These are phyloP conservation scores for Lactarius tabidus DNA, from an alignment of 768 basidiomycete species.

Conservation along the genomic window DNA sequence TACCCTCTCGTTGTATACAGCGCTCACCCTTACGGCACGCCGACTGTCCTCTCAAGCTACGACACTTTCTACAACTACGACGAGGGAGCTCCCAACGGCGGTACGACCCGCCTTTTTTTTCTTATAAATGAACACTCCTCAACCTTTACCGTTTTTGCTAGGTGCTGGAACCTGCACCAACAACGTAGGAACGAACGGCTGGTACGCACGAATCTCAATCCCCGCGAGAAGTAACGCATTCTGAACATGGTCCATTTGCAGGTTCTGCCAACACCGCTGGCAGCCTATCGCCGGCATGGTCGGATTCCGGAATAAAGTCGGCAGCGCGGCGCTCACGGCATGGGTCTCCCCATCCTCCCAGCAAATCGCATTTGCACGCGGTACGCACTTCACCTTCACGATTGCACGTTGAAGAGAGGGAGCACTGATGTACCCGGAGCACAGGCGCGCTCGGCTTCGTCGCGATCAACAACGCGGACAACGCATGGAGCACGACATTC, in stretches of 20 bases:
- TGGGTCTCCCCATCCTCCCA: conserved; percentile 56
- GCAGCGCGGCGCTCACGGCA: conserved; percentile 45
- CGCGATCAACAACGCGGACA: conserved; percentile 62
- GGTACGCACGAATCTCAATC: conserved; percentile 28
- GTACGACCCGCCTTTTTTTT: conserved; percentile 27
- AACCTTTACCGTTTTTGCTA: conserved; percentile 17
- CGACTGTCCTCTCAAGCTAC: conserved; percentile 60
- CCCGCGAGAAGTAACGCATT: too few species aligned
- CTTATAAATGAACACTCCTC: not conserved
- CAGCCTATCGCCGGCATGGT: conserved; percentile 54
- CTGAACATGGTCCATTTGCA: not conserved
- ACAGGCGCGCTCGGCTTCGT: conserved; percentile 55
- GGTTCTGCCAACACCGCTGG: conserved; percentile 64
- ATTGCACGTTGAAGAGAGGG: not conserved
- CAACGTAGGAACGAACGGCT: conserved; percentile 51
- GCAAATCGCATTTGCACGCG: conserved; percentile 65
- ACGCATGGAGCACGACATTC: conserved; percentile 53
- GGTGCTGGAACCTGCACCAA: conserved; percentile 48
- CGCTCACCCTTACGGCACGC: conserved; percentile 64
- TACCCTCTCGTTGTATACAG: conserved; percentile 6
- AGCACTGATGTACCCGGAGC: not conserved
- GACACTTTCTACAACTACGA: conserved; percentile 43
- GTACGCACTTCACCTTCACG: conserved; percentile 32
- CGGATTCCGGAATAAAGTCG: conserved; percentile 58
- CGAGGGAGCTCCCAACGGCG: conserved; percentile 57